Base-by-base conservation (phyloP, 1,284 basidiomycete species). In the Ceratobasidium sp. region DNA sequence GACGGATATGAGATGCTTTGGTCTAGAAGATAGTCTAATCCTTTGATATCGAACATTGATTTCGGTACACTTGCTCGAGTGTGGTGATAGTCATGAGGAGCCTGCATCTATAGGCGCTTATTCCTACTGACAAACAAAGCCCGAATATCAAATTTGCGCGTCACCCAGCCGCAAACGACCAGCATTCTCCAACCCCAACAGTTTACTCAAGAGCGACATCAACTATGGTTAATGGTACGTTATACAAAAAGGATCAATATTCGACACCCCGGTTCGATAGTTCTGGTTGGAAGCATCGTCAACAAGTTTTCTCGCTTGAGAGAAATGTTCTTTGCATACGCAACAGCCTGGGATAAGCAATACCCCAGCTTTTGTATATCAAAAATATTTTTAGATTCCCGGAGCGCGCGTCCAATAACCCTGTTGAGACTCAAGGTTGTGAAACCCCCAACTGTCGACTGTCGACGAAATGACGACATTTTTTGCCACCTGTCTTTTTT, bases 1-100 rank as follows among this genome's bases (percentile, higher is more conserved):
- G 36, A n/a, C 14, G 30, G 53, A n/a, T 53, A 36, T 28, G 65
- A 69, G 52, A 69, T 58, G 39, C 65, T 52, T 36, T 53, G 36
- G 41, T 69, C 65, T 26, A 69, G 41, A 36, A 69, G n/a, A 45
- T n/a, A 55, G 28, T 69, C 65, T 41, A 69, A 46, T 26, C 65
- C 46, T 46, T 69, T 53, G 43, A 69, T 69, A 28, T 69, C 65
- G 46, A 69, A 69, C 65, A 69, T 69, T 23, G 65, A 21, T 45
- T 41, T 50, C 16, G 60, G 36, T 45, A 23, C n/a, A 4, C 39
- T 32, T 28, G 41, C 30, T 41, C 41, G 28, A 26, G 58, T 45
- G 28, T 23, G 36, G 58, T 60, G 26, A 53, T 69, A 53, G 53
- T 55, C 50, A 69, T 57, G 53, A 12, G 21, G 21, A 45, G 41